A percentile compares a stretch with the other conserved stretches of the same genome.
These are phyloP conservation scores for Capsicum chinense DNA, from an alignment of 257 asterid genomes.

Conservation along the genomic window DNA sequence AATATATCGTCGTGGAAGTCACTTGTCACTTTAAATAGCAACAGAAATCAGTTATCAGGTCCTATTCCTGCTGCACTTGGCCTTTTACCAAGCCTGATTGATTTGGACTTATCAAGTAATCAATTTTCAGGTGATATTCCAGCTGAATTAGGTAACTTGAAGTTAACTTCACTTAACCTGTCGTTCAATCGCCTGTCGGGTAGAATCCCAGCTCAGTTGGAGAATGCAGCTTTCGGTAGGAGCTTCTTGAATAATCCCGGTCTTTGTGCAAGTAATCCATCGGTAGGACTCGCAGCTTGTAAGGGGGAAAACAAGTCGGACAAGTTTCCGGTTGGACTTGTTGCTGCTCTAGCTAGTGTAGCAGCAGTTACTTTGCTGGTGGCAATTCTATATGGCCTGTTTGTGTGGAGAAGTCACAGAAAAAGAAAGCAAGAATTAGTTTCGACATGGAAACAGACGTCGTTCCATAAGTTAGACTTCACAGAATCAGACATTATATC, in stretches of 20 bases:
- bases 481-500: slow-evolving; percentile 61
- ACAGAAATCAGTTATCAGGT: slow-evolving; percentile 73
- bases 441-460: slow-evolving; percentile 70
- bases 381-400: slow-evolving; percentile 49
- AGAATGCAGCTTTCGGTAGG: slow-evolving; percentile 54
- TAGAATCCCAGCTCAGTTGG: slow-evolving; percentile 58
- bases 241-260: slow-evolving; percentile 72
- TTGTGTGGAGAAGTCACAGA: slow-evolving; percentile 48
- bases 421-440: slow-evolving; percentile 43
- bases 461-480: slow-evolving; percentile 77
- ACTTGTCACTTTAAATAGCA: slow-evolving; percentile 49
- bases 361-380: slow-evolving; percentile 53
- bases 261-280: slow-evolving; percentile 58
- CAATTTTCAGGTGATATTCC: slow-evolving; percentile 75
- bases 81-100: slow-evolving; percentile 48
- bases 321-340: slow-evolving; percentile 45
- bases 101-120: slow-evolving; percentile 73
- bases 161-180: slow-evolving; percentile 50
- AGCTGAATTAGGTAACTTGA: slow-evolving; percentile 46
- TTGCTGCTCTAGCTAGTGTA: slow-evolving; percentile 65
- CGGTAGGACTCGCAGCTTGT: slow-evolving; percentile 55
- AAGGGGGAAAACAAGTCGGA: slow-evolving; percentile 29
- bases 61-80: slow-evolving; percentile 66
- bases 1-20: slow-evolving; percentile 67
- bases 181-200: slow-evolving; percentile 77